A percentile compares a stretch with the other conserved stretches of the same genome.
Evolutionary conservation across 306 rosid genomes (phyloP).

Genomic region (Crataegus laevigata): DNA sequence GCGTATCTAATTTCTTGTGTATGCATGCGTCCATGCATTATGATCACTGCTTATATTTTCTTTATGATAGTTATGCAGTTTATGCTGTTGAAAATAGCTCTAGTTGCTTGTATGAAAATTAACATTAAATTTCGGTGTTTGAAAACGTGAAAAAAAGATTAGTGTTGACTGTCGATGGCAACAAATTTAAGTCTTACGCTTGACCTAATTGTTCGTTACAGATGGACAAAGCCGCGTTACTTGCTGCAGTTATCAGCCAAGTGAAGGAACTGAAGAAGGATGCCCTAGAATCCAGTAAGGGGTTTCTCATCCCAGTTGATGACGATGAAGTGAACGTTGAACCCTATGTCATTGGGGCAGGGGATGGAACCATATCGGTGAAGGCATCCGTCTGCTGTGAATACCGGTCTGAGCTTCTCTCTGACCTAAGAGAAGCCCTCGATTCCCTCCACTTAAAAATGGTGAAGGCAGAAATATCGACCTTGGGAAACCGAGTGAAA

Average conservation of each 20-base stretch:
- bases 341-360: conserved; percentile 29
- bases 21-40: background rate
- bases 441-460: conserved; percentile 53
- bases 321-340: conserved; percentile 70
- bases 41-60: no score
- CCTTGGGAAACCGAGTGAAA: conserved; percentile 65
- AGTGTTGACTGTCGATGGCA: background rate
- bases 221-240: conserved; percentile 90
- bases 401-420: conserved; percentile 55
- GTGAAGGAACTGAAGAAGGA: conserved; percentile 66
- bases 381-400: conserved; percentile 69
- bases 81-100: no score
- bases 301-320: conserved; percentile 63
- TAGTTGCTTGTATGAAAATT: no score
- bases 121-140: no score
- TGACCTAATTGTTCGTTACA: conserved; percentile 20
- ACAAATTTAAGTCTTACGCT: conserved; percentile 6
- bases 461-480: conserved; percentile 59
- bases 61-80: no score
- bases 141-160: no score
- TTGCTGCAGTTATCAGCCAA: conserved; percentile 63
- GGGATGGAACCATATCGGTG: conserved; percentile 36
- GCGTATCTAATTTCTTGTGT: background rate
- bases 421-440: conserved; percentile 58
- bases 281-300: conserved; percentile 64